A percentile compares a stretch with the other conserved stretches of the same genome.
Evolutionary conservation across 1,284 basidiomycete genomes (phyloP).

Genomic region (Somion occarium): DNA sequence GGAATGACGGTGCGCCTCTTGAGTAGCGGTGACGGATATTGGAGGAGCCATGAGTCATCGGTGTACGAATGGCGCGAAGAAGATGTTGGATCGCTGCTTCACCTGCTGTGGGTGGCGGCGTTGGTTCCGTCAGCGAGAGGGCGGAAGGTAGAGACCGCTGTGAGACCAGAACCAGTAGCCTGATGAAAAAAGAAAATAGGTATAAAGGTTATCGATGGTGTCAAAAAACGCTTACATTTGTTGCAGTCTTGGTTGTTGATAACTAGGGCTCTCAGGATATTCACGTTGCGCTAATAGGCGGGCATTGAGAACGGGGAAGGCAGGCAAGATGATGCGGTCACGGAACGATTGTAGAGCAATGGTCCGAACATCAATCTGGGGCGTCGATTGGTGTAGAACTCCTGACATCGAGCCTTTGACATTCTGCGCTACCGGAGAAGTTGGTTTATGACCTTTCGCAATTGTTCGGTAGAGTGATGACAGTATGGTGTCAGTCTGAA

Average conservation of each 20-base stretch:
- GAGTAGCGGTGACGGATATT: constrained; percentile 23
- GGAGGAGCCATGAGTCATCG: constrained; percentile 29
- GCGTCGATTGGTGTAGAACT: constrained; percentile 22
- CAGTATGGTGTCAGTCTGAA: constrained; percentile 70
- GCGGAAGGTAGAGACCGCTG: constrained; percentile 48
- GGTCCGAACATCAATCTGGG: constrained; percentile 73
- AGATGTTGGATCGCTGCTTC: constrained; percentile 64
- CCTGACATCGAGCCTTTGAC: constrained; percentile 37
- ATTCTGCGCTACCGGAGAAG: constrained; percentile 50
- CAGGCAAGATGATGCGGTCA: constrained; percentile 69
- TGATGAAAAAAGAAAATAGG: constrained; percentile 22
- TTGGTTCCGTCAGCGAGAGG: constrained; percentile 47
- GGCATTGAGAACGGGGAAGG: constrained; percentile 50
- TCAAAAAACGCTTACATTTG: constrained; percentile 58
- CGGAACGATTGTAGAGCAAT: constrained; percentile 79
- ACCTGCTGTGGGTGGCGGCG: constrained; percentile 49
- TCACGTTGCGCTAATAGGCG: constrained; percentile 50
- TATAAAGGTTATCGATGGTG: not conserved
- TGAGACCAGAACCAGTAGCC: constrained; percentile 75
- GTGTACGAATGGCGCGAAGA: constrained; percentile 50
- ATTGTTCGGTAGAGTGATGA: constrained; percentile 57
- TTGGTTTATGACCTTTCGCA: constrained; percentile 48
- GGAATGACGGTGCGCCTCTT: constrained; percentile 55
- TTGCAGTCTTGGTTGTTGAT: constrained; percentile 63
- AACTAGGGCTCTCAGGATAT: constrained; percentile 44